Conservation (phyloP, 2,329 filamentous ascomycete species). For the Alternaria arborescens region DNA sequence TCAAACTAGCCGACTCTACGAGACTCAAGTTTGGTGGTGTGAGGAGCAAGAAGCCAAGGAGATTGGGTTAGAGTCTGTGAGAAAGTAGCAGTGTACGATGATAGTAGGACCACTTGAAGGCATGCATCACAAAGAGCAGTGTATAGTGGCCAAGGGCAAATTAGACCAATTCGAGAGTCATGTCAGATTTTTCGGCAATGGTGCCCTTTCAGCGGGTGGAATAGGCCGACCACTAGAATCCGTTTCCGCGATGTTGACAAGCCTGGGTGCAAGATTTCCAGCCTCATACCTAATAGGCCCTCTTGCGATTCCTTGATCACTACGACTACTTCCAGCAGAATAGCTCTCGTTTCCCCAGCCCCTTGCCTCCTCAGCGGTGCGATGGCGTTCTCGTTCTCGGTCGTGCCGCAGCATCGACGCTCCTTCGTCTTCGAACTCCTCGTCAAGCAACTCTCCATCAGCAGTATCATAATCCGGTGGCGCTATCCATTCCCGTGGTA, state of each 20-base stretch:
- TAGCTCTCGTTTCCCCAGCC: conserved; percentile 41
- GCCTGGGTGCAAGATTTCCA: conserved; percentile 44
- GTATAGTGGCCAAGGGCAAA: conserved; percentile 4
- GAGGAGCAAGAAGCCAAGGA: conserved; percentile 82
- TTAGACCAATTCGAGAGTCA: conserved; percentile 31
- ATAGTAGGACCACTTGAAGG: not conserved
- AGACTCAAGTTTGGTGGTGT: conserved; percentile 95
- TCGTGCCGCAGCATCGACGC: conserved; percentile 65
- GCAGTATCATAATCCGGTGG: conserved; percentile 78
- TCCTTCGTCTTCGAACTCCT: conserved; percentile 63
- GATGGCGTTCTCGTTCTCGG: conserved; percentile 40
- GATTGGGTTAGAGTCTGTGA: conserved; percentile 67
- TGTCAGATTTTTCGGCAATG: conserved; percentile 51
- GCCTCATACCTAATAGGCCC: conserved; percentile 40
- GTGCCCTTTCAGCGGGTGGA: conserved; percentile 56
- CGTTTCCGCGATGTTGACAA: conserved; percentile 51
- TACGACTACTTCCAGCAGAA: conserved; percentile 43
- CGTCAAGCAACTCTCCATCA: conserved; percentile 73
- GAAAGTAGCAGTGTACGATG: not conserved
- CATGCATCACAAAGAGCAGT: conserved; percentile 8
- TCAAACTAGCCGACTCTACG: conserved; percentile 83
- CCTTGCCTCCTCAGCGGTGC: conserved; percentile 37
- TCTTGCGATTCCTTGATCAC: conserved; percentile 47
- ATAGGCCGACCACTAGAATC: conserved; percentile 55
- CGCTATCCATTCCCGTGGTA: conserved; percentile 82